These are phyloP conservation scores for Parastagonospora nodorum DNA, from an alignment of 2,329 filamentous ascomycete genomes.

Conservation along the genomic window DNA sequence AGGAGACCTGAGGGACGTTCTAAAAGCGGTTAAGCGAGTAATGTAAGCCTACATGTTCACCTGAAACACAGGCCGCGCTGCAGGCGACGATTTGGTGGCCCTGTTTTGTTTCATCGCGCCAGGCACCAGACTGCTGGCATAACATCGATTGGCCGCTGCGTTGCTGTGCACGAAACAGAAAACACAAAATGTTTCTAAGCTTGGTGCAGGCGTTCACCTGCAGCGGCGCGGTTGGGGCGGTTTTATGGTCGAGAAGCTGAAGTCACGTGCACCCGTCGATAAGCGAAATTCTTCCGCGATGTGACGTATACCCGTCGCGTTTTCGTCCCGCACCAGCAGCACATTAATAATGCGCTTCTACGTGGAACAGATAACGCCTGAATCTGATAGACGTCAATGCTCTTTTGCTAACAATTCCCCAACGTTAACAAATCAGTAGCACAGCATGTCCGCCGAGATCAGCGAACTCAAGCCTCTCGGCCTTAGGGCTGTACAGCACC, in stretches of 20 bases:
- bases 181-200: slow-evolving; percentile 6
- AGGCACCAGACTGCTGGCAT: slow-evolving; percentile 3
- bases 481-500: slow-evolving; percentile 32
- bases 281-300: slow-evolving; percentile 7
- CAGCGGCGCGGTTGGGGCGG: background rate
- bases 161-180: slow-evolving; percentile 4
- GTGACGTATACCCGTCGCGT: slow-evolving; percentile 1
- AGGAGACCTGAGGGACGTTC: background rate
- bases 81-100: slow-evolving; percentile 13
- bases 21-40: slow-evolving; percentile 1
- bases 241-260: too few relatives aligned
- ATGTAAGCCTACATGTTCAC: slow-evolving; percentile 29
- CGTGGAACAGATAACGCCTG: background rate
- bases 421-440: slow-evolving; percentile 5
- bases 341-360: slow-evolving; percentile 15
- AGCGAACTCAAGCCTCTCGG: slow-evolving; percentile 33
- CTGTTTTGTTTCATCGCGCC: slow-evolving; percentile 28
- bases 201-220: slow-evolving; percentile 1
- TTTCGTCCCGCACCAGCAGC: slow-evolving; percentile 2
- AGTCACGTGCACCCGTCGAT: slow-evolving; percentile 8
- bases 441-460: slow-evolving; percentile 30
- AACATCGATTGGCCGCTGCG: slow-evolving; percentile 6
- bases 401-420: slow-evolving; percentile 1
- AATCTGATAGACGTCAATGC: slow-evolving; percentile 13
- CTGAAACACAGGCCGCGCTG: slow-evolving; percentile 19